A percentile compares a stretch with the other conserved stretches of the same genome.
phyloP scores from a whole-genome alignment of 2,329 filamentous ascomycete genomes.

The Colletotrichum sp. region DNA sequence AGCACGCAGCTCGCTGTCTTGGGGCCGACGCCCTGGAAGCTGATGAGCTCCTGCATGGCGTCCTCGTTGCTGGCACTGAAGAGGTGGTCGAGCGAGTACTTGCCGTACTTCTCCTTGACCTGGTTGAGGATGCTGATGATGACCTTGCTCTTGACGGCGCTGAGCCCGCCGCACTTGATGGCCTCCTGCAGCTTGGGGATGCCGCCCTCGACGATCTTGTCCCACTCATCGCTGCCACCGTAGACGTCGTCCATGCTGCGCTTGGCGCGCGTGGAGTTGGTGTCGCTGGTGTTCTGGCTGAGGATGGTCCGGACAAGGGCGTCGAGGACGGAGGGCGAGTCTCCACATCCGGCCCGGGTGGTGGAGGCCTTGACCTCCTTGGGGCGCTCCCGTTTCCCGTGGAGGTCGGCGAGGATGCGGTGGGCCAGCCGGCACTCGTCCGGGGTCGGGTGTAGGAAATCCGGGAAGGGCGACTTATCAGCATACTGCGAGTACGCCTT shows the following conservation, averaged over 20 bases:
- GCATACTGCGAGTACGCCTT: conserved; percentile 46
- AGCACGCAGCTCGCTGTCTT: conserved; percentile 61
- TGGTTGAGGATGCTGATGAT: conserved; percentile 74
- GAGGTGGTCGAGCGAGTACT: conserved; percentile 55
- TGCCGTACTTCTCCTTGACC: conserved; percentile 52
- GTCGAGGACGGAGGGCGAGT: conserved; percentile 56
- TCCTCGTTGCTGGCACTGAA: conserved; percentile 46
- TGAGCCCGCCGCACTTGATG: conserved; percentile 75
- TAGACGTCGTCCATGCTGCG: conserved; percentile 50
- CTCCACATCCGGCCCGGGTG: conserved; percentile 66
- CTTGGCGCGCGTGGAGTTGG: conserved; percentile 65
- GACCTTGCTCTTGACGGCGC: conserved; percentile 73
- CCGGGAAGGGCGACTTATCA: conserved; percentile 66
- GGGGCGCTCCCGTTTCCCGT: conserved; percentile 69
- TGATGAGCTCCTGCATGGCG: conserved; percentile 55
- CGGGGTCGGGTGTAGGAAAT: conserved; percentile 68
- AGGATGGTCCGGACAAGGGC: conserved; percentile 57
- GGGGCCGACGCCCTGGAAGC: conserved; percentile 56
- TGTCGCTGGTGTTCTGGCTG: conserved; percentile 57
- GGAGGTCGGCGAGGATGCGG: conserved; percentile 65
- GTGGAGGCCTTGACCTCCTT: conserved; percentile 65
- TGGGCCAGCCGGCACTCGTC: conserved; percentile 74
- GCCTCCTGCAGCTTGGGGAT: conserved; percentile 54
- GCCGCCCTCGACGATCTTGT: conserved; percentile 43
- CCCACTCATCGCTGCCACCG: conserved; percentile 49